phyloP scores from a whole-genome alignment of 1,284 basidiomycete genomes.

The Mycena sp. region DNA sequence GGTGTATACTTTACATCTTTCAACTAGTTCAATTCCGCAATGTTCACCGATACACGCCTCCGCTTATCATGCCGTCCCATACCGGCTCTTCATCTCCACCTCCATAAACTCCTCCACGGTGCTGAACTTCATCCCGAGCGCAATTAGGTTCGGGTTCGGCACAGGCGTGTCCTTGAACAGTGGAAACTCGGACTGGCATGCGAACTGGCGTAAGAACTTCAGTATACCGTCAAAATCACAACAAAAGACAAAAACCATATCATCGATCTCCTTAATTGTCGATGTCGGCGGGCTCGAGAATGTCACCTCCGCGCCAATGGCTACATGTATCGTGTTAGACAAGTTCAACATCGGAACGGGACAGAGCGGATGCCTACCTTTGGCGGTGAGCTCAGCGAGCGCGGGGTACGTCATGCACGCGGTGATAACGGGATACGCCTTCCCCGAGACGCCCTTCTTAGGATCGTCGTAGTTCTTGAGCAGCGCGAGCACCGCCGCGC shows the following conservation, averaged over 20 bases:
- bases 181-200: slow-evolving; percentile 36
- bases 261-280: slow-evolving; percentile 39
- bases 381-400: slow-evolving; percentile 29
- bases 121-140: slow-evolving; percentile 42
- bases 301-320: slow-evolving; percentile 36
- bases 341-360: neutral
- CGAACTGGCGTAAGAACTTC: slow-evolving; percentile 21
- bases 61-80: neutral
- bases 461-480: slow-evolving; percentile 41
- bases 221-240: neutral
- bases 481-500: slow-evolving; percentile 38
- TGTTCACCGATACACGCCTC: too few relatives aligned
- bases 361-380: slow-evolving; percentile 31
- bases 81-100: slow-evolving; percentile 18
- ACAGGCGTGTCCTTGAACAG: slow-evolving; percentile 35
- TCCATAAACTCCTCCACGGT: slow-evolving; percentile 34
- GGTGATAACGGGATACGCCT: slow-evolving; percentile 39
- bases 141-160: slow-evolving; percentile 39
- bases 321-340: slow-evolving; percentile 25
- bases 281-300: slow-evolving; percentile 28
- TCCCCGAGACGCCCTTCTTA: slow-evolving; percentile 28
- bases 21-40: too few relatives aligned
- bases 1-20: too few relatives aligned
- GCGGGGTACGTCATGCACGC: slow-evolving; percentile 36
- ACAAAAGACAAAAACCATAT: slow-evolving; percentile 35